These are phyloP conservation scores for Phytophthora macrochlamydospora DNA, from an alignment of 352 stramenopile genomes.

Conservation along the genomic window DNA sequence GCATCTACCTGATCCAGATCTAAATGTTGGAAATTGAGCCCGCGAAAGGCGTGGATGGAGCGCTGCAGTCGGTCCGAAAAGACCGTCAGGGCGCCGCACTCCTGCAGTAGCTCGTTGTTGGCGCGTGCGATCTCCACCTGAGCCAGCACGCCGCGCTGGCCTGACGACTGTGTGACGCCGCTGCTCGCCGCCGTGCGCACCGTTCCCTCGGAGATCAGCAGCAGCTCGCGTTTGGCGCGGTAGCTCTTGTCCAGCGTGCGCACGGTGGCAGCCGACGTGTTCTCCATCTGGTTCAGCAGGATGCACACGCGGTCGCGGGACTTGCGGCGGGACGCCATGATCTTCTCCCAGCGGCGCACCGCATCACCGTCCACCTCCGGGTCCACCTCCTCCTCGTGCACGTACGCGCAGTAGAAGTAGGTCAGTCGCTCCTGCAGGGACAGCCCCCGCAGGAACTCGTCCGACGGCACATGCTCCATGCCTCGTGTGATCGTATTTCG, in stretches of 20 bases:
- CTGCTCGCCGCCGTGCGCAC: constrained; percentile 20
- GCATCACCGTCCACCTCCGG: constrained; percentile 54
- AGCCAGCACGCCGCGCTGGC: constrained; percentile 27
- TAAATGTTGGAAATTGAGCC: constrained; percentile 77
- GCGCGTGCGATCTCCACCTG: constrained; percentile 60
- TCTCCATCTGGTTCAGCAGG: constrained; percentile 72
- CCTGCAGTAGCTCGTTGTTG: constrained; percentile 78
- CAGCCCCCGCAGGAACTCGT: constrained; percentile 41
- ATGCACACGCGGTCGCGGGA: constrained; percentile 65
- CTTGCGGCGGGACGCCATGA: constrained; percentile 57
- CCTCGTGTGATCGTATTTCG: constrained; percentile 1
- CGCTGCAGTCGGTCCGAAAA: constrained; percentile 67
- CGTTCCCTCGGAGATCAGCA: constrained; percentile 65
- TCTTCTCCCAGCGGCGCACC: constrained; percentile 64
- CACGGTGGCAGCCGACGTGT: constrained; percentile 61
- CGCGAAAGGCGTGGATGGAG: constrained; percentile 68
- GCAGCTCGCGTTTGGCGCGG: constrained; percentile 69
- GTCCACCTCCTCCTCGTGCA: constrained; percentile 63
- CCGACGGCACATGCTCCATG: constrained; percentile 19
- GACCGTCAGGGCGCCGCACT: constrained; percentile 70
- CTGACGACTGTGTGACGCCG: constrained; percentile 10
- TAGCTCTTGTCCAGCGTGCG: constrained; percentile 74
- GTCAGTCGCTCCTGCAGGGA: constrained; percentile 78
- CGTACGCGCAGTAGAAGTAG: constrained; percentile 77
- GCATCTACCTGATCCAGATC: constrained; percentile 69